Evolutionary conservation across 2,329 filamentous ascomycete species (phyloP).

Genomic region (Bipolaris oryzae): DNA sequence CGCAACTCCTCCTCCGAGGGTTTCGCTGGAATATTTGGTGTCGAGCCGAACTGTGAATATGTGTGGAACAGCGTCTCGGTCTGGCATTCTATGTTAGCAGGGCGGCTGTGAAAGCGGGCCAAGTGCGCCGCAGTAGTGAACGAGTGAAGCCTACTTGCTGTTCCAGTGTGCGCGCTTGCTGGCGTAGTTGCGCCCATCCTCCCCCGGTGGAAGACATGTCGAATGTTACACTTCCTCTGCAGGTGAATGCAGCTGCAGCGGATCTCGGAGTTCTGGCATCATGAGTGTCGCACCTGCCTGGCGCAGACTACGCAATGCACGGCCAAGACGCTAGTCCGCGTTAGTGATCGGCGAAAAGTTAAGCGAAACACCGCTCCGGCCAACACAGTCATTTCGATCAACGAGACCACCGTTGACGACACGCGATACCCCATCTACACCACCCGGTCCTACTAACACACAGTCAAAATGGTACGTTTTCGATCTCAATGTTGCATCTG

Average conservation of each 20-base stretch:
- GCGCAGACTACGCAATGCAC: conserved; percentile 26
- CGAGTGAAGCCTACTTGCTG: conserved; percentile 70
- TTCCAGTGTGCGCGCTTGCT: conserved; percentile 87
- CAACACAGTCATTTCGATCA: conserved; percentile 33
- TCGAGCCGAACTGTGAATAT: conserved; percentile 89
- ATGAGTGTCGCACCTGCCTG: conserved; percentile 26
- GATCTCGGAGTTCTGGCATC: conserved; percentile 28
- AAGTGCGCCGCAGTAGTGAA: conserved; percentile 20
- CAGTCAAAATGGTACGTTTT: conserved; percentile 48
- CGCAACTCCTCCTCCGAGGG: conserved; percentile 83
- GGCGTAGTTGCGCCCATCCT: conserved; percentile 90
- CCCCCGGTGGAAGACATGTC: conserved; percentile 50
- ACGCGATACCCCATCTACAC: conserved; percentile 48
- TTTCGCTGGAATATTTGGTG: conserved; percentile 78
- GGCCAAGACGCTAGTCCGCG: conserved; percentile 31
- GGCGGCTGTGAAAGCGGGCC: conserved; percentile 14
- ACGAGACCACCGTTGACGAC: conserved; percentile 38
- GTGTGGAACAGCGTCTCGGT: conserved; percentile 82
- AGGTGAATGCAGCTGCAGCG: conserved; percentile 14
- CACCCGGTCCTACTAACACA: conserved; percentile 46
- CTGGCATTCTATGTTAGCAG: conserved; percentile 56
- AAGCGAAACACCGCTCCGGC: conserved; percentile 25
- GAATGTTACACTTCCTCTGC: neutral
- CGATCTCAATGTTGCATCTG: conserved; percentile 22
- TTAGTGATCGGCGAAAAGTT: conserved; percentile 14